Evolutionary conservation across 1,139 yeast genomes (phyloP), one percentile per base, ranked within the genome.

Genomic region (Debaryomyces udenii): DNA sequence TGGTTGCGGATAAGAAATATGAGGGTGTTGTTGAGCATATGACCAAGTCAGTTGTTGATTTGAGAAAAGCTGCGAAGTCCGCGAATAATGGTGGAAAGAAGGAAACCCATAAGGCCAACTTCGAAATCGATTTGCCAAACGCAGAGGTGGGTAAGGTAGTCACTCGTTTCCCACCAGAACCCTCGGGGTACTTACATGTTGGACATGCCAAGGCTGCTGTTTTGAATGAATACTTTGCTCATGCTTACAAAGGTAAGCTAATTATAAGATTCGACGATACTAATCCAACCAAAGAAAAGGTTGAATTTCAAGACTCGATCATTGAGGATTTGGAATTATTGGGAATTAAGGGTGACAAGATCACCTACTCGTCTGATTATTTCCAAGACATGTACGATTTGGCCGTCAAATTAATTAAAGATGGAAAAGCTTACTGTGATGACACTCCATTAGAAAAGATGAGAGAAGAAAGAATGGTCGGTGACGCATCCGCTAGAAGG

Each of bases 201-300:
- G 97, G 97, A 50, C 97, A 89, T 61, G 96, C 96, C 48, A 89
- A 89, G 68, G 96, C 96, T 41, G 96, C 96, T 41, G 74, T 89
- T 45, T 76, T 89, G 59, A 89, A 89, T 73, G 89, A 89, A 68
- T 88, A 87, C 70, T 89, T 88, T 70, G 96, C 97, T 38, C 82
- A 86, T 52, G 82, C 79, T 56, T 88, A 88, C 75, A 83, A 89
- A 59, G 97, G 97, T 63, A 88, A 88, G 67, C 76, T 89, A 62
- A 86, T 89, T 59, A 81, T 89, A 57, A 81, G 97, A 67, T 90
- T 89, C 61, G 97, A 89, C 62, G 97, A 89, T 62, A 89, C 97
- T 47, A 89, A 89, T 66, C 97, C 97, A 35, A 79, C 89, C 41
- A 89, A 89, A 72, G 97, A 89, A 70, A 87, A 85, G 70, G 80